Conservation (phyloP, 129 eudicot genomes). For the Flaveria bidentis region DNA sequence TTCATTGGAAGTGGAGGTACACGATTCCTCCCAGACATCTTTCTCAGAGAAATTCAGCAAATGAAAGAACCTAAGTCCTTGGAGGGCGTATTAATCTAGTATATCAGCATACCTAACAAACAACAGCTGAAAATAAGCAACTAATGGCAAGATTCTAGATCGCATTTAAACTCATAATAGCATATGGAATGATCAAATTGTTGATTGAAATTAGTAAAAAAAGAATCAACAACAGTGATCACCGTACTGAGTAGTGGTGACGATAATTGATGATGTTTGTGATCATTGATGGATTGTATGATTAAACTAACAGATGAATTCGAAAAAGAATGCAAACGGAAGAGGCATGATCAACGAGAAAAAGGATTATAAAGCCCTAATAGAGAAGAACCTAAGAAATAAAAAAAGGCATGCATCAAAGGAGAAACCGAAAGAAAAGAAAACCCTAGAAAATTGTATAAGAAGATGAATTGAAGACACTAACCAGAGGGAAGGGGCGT, state of each 20-base stretch:
- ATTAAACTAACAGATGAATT: background rate
- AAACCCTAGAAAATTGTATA: background rate
- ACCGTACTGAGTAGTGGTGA: too few relatives aligned
- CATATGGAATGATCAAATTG: too few relatives aligned
- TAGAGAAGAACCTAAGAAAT: background rate
- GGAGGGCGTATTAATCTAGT: background rate
- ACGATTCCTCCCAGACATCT: constrained; percentile 82
- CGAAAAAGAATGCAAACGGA: background rate
- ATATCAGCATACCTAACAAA: background rate
- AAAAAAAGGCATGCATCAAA: background rate
- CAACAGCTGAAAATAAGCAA: background rate
- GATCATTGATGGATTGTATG: background rate
- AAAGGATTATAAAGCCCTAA: background rate
- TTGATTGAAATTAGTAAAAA: too few relatives aligned
- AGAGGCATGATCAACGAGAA: background rate
- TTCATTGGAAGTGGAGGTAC: constrained; percentile 65
- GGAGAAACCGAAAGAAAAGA: background rate
- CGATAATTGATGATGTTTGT: background rate
- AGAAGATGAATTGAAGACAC: background rate
- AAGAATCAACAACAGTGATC: too few relatives aligned
- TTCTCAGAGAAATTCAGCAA: constrained; percentile 11
- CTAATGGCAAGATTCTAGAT: background rate
- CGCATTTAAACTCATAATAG: background rate
- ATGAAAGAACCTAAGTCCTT: constrained; percentile 12
- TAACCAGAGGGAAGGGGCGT: background rate